These are phyloP conservation scores for Penstemon eatonii DNA, from an alignment of 257 asterid genomes.

Conservation along the genomic window DNA sequence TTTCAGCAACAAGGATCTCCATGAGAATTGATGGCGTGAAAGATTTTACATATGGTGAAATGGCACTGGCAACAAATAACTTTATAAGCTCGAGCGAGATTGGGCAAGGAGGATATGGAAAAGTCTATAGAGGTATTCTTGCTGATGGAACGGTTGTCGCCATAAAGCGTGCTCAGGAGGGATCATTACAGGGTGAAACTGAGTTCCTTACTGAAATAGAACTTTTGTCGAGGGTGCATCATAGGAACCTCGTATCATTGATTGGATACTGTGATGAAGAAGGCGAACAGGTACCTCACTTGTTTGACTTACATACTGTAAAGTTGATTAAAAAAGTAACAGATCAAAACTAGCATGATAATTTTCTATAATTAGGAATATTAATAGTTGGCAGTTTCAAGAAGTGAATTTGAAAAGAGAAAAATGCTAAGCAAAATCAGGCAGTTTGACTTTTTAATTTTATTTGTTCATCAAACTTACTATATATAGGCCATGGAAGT, in stretches of 20 bases:
- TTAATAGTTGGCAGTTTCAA: too few relatives aligned
- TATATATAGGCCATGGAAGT: conserved; percentile 8
- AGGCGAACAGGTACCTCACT: conserved; percentile 78
- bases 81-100: conserved; percentile 59
- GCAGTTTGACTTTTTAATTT: too few relatives aligned
- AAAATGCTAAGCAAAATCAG: too few relatives aligned
- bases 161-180: conserved; percentile 90
- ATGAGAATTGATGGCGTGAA: conserved; percentile 84
- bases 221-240: conserved; percentile 90
- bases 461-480: neutral
- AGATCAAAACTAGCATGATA: too few relatives aligned
- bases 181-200: conserved; percentile 91
- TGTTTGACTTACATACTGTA: neutral
- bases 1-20: conserved; percentile 75
- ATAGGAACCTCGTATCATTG: conserved; percentile 83
- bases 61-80: conserved; percentile 69
- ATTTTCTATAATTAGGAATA: too few relatives aligned
- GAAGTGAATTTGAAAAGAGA: too few relatives aligned
- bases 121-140: conserved; percentile 82
- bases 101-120: conserved; percentile 98
- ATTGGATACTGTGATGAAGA: conserved; percentile 90
- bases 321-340: too few relatives aligned
- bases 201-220: conserved; percentile 96
- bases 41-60: conserved; percentile 64
- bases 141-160: conserved; percentile 86